These are phyloP conservation scores for Beta macrorhiza DNA, from an alignment of 179 eudicot genomes.

Conservation along the genomic window DNA sequence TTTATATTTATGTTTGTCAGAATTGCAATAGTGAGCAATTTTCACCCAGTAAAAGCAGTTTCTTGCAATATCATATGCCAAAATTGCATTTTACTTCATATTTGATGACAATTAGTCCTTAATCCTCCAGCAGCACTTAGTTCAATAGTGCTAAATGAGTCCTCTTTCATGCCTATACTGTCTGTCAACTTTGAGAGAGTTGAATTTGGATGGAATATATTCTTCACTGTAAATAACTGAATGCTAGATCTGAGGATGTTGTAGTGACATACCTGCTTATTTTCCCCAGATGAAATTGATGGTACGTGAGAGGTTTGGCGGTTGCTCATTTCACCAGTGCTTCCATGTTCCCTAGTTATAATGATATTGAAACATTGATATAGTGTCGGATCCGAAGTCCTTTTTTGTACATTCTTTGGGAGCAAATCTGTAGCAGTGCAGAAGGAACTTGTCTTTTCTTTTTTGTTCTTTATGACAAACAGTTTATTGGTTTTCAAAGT, in stretches of 20 bases:
- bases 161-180: not conserved
- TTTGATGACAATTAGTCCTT: not conserved
- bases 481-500: conserved; percentile 10
- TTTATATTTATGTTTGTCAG: not conserved
- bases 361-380: conserved; percentile 6
- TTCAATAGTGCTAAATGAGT: not conserved
- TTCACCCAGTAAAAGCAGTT: not conserved
- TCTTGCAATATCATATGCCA: not conserved
- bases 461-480: not conserved
- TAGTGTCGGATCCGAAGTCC: conserved; percentile 14
- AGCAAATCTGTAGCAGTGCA: conserved; percentile 12
- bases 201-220: not conserved
- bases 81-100: not conserved
- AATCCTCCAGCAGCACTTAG: not conserved
- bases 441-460: conserved; percentile 6
- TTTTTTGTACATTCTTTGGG: conserved; percentile 29
- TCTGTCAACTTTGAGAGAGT: conserved; percentile 2
- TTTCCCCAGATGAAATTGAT: conserved; percentile 89
- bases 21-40: not conserved
- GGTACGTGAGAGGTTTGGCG: conserved; percentile 80
- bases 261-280: conserved; percentile 60
- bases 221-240: conserved; percentile 10
- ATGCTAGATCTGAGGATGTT: conserved; percentile 31
- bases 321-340: conserved; percentile 44
- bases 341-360: conserved; percentile 26